Evolutionary conservation across 257 asterid genomes (phyloP).

Genomic region (Solanum sparsipilum): DNA sequence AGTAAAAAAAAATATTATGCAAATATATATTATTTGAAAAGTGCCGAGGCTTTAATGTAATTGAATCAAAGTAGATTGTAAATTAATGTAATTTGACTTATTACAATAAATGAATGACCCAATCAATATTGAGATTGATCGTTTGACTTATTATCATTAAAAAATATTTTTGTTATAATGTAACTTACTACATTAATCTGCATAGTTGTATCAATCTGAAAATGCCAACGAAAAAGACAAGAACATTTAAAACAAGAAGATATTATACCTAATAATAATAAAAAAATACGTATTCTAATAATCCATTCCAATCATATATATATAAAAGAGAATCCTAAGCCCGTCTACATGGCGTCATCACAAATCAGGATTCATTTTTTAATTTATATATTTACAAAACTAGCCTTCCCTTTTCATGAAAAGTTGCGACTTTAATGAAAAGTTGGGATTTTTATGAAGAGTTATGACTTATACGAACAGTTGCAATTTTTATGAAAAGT

Average conservation of each 20-base stretch:
- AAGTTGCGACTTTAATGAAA: too few species aligned
- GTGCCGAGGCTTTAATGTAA: not conserved
- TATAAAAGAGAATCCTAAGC: accelerated
- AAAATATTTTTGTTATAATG: too few species aligned
- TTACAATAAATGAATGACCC: not conserved
- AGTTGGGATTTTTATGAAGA: too few species aligned
- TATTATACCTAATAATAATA: not conserved
- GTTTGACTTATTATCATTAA: too few species aligned
- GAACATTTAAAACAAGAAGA: not conserved
- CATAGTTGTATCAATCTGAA: not conserved
- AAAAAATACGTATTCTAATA: not conserved
- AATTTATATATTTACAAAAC: too few species aligned
- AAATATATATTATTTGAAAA: not conserved
- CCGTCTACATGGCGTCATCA: accelerated
- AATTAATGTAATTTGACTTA: not conserved
- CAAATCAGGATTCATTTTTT: accelerated
- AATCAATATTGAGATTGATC: not conserved
- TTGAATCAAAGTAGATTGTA: not conserved
- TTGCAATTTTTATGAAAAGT: too few species aligned
- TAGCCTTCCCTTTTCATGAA: too few species aligned
- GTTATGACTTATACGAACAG: too few species aligned
- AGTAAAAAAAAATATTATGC: too few species aligned
- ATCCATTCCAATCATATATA: not conserved
- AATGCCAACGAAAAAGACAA: not conserved
- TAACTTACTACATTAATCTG: not conserved